Conservation (phyloP, 768 basidiomycete genomes). For the Leccinum pellstonianum region DNA sequence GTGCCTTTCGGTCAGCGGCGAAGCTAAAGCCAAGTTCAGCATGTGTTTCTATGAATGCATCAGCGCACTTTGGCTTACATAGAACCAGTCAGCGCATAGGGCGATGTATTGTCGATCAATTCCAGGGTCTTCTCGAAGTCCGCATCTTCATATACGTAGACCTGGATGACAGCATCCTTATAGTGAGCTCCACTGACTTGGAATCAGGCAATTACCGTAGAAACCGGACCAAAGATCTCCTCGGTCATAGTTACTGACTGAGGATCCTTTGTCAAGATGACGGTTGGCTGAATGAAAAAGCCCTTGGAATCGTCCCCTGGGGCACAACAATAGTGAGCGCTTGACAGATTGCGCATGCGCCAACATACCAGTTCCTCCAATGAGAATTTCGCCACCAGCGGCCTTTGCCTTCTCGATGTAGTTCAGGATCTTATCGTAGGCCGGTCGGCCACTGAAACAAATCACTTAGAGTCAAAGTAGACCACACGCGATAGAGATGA, state of each 20-base stretch:
- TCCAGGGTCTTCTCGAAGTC: constrained; percentile 86
- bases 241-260: constrained; percentile 86
- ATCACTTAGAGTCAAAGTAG: neutral
- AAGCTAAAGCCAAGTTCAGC: constrained; percentile 53
- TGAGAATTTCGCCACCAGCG: constrained; percentile 84
- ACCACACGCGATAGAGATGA: neutral
- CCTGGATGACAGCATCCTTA: constrained; percentile 38
- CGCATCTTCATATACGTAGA: constrained; percentile 85
- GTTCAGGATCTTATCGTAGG: constrained; percentile 81
- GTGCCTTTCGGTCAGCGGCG: constrained; percentile 73
- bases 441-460: constrained; percentile 64
- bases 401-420: constrained; percentile 87
- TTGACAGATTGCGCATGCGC: neutral
- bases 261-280: constrained; percentile 91
- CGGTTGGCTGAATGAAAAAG: constrained; percentile 91
- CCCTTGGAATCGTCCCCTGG: constrained; percentile 87
- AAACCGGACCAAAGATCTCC: constrained; percentile 96
- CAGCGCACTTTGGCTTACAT: constrained; percentile 54
- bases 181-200: neutral
- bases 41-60: constrained; percentile 1
- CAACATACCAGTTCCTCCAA: constrained; percentile 72
- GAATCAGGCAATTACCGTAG: constrained; percentile 57
- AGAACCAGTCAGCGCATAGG: constrained; percentile 92
- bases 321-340: neutral
- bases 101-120: constrained; percentile 80